phyloP scores from a whole-genome alignment of 1,139 yeast species.

The Hemisphaericaspora xylofermentans region DNA sequence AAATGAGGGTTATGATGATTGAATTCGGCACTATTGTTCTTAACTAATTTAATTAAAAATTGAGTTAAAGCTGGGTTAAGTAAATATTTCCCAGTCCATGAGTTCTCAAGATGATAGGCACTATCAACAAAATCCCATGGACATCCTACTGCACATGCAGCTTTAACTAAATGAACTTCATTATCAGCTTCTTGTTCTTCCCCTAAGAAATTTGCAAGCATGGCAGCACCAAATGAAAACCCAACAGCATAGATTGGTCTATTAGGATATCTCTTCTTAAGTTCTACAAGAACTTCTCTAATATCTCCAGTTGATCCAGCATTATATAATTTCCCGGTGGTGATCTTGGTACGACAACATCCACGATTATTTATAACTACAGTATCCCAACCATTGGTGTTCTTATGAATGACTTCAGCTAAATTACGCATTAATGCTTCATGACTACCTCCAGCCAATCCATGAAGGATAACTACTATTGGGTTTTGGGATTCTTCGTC shows the following conservation, averaged over 20 bases:
- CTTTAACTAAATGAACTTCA: slow-evolving; percentile 48
- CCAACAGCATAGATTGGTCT: slow-evolving; percentile 79
- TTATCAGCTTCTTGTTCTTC: slow-evolving; percentile 44
- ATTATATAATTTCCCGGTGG: slow-evolving; percentile 72
- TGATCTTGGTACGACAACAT: slow-evolving; percentile 77
- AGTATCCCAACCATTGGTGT: slow-evolving; percentile 47
- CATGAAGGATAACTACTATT: slow-evolving; percentile 71
- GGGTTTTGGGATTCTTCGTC: slow-evolving; percentile 47
- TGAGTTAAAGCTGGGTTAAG: slow-evolving; percentile 68
- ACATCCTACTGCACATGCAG: slow-evolving; percentile 67
- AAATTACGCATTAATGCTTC: slow-evolving; percentile 80
- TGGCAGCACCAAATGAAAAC: slow-evolving; percentile 84
- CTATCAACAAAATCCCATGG: slow-evolving; percentile 84
- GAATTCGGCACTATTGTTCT: slow-evolving; percentile 60
- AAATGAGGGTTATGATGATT: slow-evolving; percentile 34
- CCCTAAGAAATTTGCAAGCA: slow-evolving; percentile 77
- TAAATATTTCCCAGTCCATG: slow-evolving; percentile 59
- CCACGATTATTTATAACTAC: slow-evolving; percentile 83
- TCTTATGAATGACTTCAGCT: slow-evolving; percentile 32
- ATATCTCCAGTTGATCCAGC: slow-evolving; percentile 77
- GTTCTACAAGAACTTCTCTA: slow-evolving; percentile 53
- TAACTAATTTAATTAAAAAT: slow-evolving; percentile 61
- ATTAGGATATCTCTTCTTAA: slow-evolving; percentile 59
- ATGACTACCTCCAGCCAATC: slow-evolving; percentile 90
- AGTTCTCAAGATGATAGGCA: slow-evolving; percentile 46